Conservation (phyloP, 106 monocot species). For the Triglochin maritima region DNA sequence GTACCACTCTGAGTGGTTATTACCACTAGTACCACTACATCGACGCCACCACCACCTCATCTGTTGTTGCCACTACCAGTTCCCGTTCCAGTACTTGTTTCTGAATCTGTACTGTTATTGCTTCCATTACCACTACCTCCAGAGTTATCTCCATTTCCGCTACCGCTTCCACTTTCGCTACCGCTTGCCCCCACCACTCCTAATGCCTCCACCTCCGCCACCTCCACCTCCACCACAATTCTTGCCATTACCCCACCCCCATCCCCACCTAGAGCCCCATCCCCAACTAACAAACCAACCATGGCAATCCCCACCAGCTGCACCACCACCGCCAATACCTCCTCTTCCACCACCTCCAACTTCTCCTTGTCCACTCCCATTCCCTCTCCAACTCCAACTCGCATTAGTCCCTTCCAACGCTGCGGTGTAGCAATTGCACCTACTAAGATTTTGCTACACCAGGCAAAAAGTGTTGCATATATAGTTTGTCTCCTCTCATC, state of each 20-base stretch:
- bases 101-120: neutral
- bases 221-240: conserved; percentile 2
- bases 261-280: conserved; percentile 10
- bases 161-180: conserved; percentile 8
- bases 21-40: conserved; percentile 1
- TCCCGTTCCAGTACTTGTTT: neutral
- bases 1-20: conserved; percentile 42
- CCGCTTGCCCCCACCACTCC: conserved; percentile 14
- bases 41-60: conserved; percentile 1
- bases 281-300: conserved; percentile 3
- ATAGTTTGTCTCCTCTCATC: too few relatives aligned
- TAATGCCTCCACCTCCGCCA: conserved; percentile 2
- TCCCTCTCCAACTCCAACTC: neutral
- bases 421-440: conserved; percentile 3
- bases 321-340: conserved; percentile 3
- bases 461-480: too few relatives aligned
- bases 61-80: conserved; percentile 4
- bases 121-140: conserved; percentile 4
- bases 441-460: too few relatives aligned
- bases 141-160: conserved; percentile 11
- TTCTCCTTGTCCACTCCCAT: too few relatives aligned
- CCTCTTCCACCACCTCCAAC: conserved; percentile 9
- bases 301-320: conserved; percentile 5
- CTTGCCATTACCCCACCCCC: conserved; percentile 14
- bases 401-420: neutral